A percentile compares a stretch with the other conserved stretches of the same genome.
Evolutionary conservation across 257 asterid species (phyloP).

Genomic region (Plantago ovata): DNA sequence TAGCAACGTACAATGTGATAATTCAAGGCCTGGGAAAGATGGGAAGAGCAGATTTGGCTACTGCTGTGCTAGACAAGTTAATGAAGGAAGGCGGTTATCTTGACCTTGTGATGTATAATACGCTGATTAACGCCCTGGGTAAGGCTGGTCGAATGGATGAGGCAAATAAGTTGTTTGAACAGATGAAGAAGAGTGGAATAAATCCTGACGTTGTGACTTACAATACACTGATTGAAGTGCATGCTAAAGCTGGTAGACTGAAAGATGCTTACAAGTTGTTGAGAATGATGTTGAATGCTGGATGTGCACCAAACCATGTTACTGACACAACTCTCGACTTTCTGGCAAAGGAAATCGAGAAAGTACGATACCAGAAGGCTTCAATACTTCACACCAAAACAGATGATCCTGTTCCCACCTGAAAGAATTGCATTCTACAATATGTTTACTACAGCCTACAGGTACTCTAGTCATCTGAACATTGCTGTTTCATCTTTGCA

Average conservation of each 20-base stretch:
- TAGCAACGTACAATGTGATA: constrained; percentile 77
- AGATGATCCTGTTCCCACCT: constrained; percentile 31
- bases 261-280: constrained; percentile 77
- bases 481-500: too few species aligned
- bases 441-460: too few species aligned
- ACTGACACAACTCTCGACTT: constrained; percentile 81
- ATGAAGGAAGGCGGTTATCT: constrained; percentile 82
- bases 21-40: constrained; percentile 85
- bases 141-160: constrained; percentile 78
- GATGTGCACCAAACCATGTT: constrained; percentile 89
- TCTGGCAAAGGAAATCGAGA: constrained; percentile 73
- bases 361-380: constrained; percentile 58
- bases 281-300: constrained; percentile 87
- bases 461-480: too few species aligned
- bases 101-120: constrained; percentile 89
- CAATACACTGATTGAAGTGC: constrained; percentile 85
- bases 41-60: constrained; percentile 91
- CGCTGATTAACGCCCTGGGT: constrained; percentile 83
- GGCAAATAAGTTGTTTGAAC: constrained; percentile 54
- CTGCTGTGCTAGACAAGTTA: constrained; percentile 67
- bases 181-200: constrained; percentile 74
- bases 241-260: constrained; percentile 65
- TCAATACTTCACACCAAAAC: constrained; percentile 38
- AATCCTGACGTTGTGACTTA: constrained; percentile 89
- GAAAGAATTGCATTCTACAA: background rate